Evolutionary conservation across 129 eudicot genomes (phyloP), one percentile per base, ranked within the genome.

Genomic region (Lactuca sativa): DNA sequence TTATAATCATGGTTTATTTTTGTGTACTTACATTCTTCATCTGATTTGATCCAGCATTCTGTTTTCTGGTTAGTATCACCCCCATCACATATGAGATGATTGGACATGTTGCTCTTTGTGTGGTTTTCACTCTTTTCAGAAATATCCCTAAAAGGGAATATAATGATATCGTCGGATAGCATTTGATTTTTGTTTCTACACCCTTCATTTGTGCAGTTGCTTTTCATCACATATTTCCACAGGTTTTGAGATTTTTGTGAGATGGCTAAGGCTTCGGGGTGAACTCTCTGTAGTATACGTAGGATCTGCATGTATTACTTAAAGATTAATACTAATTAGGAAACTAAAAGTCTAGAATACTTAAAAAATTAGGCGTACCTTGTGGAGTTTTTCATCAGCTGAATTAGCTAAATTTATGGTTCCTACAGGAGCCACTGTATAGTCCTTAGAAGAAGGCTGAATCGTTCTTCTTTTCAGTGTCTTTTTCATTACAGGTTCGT

Each of bases 31-130:
- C 96, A 90, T 67, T 90, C 92, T 77, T 86, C 82, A 80, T 90
- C 96, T 44, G 90, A 79, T 80, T 90, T 86, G 83, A 90, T 83
- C 93, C 93, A 86, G 76, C 64, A 71, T 65, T 84, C 90, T 74
- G 79, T 77, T 75, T 62, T 84, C 62, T 75, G 83, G 55, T 59
- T 58, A 55, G 80, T 73, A 64, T 75, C 81, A 25, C 74, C 74
- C 59, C 58, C 74, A 69, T 47, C 33, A n/a, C 59, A 63, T 57
- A 66, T 60, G 64, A 54, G 56, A 56, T 69, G 78, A 43, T 43
- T 9, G 40, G 78, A 32, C 54, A 70, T 58, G 69, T 61, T 62
- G 81, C 69, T 79, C 75, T 81, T 86, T 70, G 54, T 47, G 77
- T 34, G 66, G 12, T 66, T 67, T 14, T 54, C 64, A 18, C 77